Conservation (phyloP, 208 protist species). For the Crithidia expoeki region DNA sequence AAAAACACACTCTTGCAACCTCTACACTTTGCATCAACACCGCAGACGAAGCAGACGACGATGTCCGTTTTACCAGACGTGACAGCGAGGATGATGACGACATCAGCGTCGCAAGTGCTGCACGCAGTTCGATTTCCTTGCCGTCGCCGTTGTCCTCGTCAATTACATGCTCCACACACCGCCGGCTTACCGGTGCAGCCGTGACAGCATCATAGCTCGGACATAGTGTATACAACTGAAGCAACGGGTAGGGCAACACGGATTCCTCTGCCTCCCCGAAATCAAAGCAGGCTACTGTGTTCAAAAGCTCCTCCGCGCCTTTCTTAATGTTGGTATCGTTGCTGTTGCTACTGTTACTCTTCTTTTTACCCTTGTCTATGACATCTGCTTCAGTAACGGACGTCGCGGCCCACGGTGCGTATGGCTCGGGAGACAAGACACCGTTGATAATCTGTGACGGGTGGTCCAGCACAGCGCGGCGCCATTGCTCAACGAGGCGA, state of each 20-base stretch:
- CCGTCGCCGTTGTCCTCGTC: neutral
- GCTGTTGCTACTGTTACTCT: neutral
- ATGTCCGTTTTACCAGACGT: neutral
- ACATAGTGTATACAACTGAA: conserved; percentile 28
- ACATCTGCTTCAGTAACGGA: neutral
- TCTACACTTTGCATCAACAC: neutral
- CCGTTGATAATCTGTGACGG: conserved; percentile 20
- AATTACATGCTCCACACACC: neutral
- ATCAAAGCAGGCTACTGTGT: too few species aligned
- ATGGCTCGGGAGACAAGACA: conserved; percentile 15
- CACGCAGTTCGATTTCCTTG: neutral
- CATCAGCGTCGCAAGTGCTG: neutral
- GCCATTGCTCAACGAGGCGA: conserved; percentile 30
- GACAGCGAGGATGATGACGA: neutral
- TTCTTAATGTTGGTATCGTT: neutral
- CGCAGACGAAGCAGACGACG: neutral
- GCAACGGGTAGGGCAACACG: conserved; percentile 25
- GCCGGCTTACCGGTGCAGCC: conserved; percentile 14
- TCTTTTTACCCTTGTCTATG: neutral
- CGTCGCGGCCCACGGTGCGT: conserved; percentile 6
- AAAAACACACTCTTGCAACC: neutral
- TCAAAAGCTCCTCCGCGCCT: neutral
- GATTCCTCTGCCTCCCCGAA: neutral
- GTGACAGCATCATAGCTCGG: conserved; percentile 39
- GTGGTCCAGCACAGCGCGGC: conserved; percentile 19